Evolutionary conservation across 177 flowering plant species (phyloP).

Genomic region (Vitis hybrid): DNA sequence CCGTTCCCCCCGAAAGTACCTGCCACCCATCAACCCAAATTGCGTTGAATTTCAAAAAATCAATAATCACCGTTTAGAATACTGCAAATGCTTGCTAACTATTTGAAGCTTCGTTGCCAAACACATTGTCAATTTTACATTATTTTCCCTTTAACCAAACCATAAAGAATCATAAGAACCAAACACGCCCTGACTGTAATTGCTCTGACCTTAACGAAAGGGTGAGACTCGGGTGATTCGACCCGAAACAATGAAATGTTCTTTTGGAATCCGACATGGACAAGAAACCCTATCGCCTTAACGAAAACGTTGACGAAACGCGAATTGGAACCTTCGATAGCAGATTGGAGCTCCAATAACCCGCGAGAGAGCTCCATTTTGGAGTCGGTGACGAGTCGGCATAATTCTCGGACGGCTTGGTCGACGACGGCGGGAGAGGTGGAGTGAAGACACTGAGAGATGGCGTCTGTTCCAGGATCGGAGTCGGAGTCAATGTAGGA

Average conservation of each 20-base stretch:
- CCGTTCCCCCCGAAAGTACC: slow-evolving; percentile 62
- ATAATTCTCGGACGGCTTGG: slow-evolving; percentile 81
- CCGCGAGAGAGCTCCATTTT: slow-evolving; percentile 46
- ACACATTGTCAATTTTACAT: too few relatives aligned
- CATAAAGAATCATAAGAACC: background rate
- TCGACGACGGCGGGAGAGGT: slow-evolving; percentile 65
- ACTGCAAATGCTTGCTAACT: background rate
- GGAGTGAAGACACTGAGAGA: slow-evolving; percentile 64
- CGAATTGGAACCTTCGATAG: slow-evolving; percentile 60
- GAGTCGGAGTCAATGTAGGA: slow-evolving; percentile 38
- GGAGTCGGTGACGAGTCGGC: slow-evolving; percentile 63
- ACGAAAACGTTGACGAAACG: slow-evolving; percentile 53
- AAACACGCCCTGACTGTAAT: background rate
- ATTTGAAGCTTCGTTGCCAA: background rate
- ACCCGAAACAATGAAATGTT: slow-evolving; percentile 25
- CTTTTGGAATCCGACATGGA: slow-evolving; percentile 48
- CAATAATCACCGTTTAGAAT: background rate
- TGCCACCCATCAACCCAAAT: slow-evolving; percentile 21
- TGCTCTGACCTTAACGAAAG: slow-evolving; percentile 61
- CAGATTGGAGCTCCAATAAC: slow-evolving; percentile 77
- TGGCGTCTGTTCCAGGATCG: slow-evolving; percentile 47
- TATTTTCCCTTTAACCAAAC: background rate
- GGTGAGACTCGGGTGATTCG: slow-evolving; percentile 55
- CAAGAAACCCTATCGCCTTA: slow-evolving; percentile 68
- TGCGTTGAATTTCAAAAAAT: background rate